phyloP scores from a whole-genome alignment of 352 stramenopile species.

The Phytophthora rubi region DNA sequence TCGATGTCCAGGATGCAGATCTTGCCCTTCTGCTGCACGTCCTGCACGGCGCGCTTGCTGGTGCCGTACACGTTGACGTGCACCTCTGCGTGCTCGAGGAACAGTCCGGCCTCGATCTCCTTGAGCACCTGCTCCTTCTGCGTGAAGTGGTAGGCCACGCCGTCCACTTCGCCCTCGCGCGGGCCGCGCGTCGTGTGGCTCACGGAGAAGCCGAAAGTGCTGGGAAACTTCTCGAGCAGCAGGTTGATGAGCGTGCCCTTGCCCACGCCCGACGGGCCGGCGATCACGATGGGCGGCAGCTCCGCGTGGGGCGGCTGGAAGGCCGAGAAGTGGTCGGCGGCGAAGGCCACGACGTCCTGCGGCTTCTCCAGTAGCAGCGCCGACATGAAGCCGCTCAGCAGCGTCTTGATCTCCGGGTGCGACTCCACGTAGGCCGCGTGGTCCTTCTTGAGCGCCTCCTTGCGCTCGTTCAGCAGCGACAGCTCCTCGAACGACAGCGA shows the following conservation, averaged over 20 bases:
- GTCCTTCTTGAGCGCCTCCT: conserved; percentile 87
- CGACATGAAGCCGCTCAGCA: conserved; percentile 89
- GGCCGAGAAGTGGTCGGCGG: conserved; percentile 79
- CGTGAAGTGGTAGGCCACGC: conserved; percentile 98
- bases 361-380: conserved; percentile 89
- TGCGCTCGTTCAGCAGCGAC: conserved; percentile 85
- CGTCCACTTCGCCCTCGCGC: conserved; percentile 94
- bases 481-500: conserved; percentile 87
- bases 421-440: conserved; percentile 82
- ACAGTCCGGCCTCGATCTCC: conserved; percentile 94
- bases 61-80: conserved; percentile 99
- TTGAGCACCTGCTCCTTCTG: conserved; percentile 92
- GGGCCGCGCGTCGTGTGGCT: conserved; percentile 97
- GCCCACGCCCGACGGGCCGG: conserved; percentile 91
- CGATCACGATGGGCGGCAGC: conserved; percentile 90
- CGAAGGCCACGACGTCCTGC: conserved; percentile 81
- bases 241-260: conserved; percentile 97
- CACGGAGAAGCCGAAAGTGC: conserved; percentile 96
- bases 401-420: conserved; percentile 91
- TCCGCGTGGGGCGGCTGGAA: conserved; percentile 65
- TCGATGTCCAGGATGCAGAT: conserved; percentile 99
- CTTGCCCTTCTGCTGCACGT: conserved; percentile 93
- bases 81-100: conserved; percentile 97
- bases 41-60: conserved; percentile 91
- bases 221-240: conserved; percentile 85